These are phyloP conservation scores for Saccharomyces hybrid DNA, from an alignment of 1,139 yeast genomes.

Conservation along the genomic window DNA sequence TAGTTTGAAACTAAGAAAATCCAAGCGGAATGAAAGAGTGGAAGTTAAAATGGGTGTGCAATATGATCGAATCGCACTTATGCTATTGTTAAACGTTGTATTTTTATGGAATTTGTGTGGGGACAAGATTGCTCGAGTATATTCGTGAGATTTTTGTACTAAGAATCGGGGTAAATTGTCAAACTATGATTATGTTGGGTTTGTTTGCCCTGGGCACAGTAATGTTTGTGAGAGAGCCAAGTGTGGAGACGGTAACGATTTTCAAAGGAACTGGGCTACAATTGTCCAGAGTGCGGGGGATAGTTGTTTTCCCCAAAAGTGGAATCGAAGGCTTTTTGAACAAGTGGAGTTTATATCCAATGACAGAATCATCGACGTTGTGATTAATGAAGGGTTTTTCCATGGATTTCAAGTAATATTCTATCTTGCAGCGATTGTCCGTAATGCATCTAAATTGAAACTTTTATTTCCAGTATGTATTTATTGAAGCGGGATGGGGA, in stretches of 20 bases:
- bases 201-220: constrained; percentile 2
- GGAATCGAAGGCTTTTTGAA: constrained; percentile 11
- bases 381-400: constrained; percentile 59
- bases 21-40: constrained; percentile 6
- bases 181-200: not conserved
- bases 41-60: not conserved
- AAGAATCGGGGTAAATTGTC: not conserved
- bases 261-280: constrained; percentile 32
- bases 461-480: constrained; percentile 34
- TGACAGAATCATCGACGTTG: constrained; percentile 48
- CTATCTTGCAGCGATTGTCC: constrained; percentile 52
- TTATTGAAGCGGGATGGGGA: not conserved
- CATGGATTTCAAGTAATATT: constrained; percentile 53
- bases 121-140: not conserved
- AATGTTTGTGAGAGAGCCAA: constrained; percentile 17
- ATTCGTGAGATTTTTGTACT: not conserved
- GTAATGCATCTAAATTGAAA: constrained; percentile 26
- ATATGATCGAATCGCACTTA: not conserved
- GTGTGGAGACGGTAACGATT: constrained; percentile 24
- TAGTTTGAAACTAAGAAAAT: constrained; percentile 1
- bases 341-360: constrained; percentile 42
- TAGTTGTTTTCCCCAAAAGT: constrained; percentile 17
- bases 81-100: not conserved
- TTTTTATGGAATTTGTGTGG: not conserved
- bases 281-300: constrained; percentile 18